phyloP scores from a whole-genome alignment of 345 rosid species.

The Melastoma malabathricum region DNA sequence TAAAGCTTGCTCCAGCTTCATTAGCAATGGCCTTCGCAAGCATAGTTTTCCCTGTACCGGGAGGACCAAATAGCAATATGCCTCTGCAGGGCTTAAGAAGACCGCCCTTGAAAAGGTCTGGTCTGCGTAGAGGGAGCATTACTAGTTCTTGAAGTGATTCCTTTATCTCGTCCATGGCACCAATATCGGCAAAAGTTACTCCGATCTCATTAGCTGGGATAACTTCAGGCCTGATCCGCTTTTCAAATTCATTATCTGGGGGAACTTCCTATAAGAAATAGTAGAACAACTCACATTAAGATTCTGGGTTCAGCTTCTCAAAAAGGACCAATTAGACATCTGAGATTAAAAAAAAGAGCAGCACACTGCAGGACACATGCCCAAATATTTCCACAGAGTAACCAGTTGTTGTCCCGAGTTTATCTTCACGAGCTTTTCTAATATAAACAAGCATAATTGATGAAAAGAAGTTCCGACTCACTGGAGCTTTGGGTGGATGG shows the following conservation, averaged over 20 bases:
- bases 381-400: too few relatives aligned
- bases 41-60: constrained; percentile 99
- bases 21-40: constrained; percentile 97
- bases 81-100: constrained; percentile 97
- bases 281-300: neutral
- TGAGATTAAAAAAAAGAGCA: too few relatives aligned
- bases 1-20: constrained; percentile 99
- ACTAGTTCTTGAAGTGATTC: constrained; percentile 95
- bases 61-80: constrained; percentile 89
- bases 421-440: too few relatives aligned
- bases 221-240: constrained; percentile 95
- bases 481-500: constrained; percentile 51
- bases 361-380: too few relatives aligned
- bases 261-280: constrained; percentile 44
- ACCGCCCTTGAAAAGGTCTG: constrained; percentile 93
- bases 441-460: too few relatives aligned
- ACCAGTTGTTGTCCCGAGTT: too few relatives aligned
- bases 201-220: constrained; percentile 92
- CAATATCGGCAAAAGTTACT: constrained; percentile 90
- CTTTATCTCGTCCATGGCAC: constrained; percentile 79
- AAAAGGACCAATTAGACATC: too few relatives aligned
- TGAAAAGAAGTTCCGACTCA: constrained; percentile 3
- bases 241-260: constrained; percentile 95
- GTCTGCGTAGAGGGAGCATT: constrained; percentile 96
- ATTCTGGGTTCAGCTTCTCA: too few relatives aligned